A percentile compares a stretch with the other conserved stretches of the same genome.
Conservation (phyloP, 75 land plant species). For the Pinus taeda region DNA sequence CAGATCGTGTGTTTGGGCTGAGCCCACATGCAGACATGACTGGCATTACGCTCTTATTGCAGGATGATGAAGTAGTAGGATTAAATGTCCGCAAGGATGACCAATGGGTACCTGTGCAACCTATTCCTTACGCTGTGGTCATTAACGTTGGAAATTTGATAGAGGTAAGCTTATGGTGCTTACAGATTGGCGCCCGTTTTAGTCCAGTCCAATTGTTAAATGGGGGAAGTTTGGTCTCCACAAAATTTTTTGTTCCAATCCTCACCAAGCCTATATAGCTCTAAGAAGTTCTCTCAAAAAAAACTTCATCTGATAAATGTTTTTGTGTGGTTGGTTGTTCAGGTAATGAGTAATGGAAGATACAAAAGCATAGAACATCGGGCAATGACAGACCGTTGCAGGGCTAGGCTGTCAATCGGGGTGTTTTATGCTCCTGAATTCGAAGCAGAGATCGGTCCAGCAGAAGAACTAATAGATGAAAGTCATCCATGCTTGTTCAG, state of each 20-base stretch:
- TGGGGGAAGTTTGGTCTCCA: too few relatives aligned
- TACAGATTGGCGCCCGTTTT: not conserved
- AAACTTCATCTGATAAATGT: not conserved
- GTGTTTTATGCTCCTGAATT: conserved; percentile 32
- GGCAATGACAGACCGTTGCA: conserved; percentile 19
- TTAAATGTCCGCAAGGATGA: conserved; percentile 37
- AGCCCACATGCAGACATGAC: conserved; percentile 37
- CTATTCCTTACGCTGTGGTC: conserved; percentile 19
- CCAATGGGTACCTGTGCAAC: conserved; percentile 25
- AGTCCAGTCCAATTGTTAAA: too few relatives aligned
- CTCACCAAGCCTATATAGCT: too few relatives aligned
- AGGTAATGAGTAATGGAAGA: conserved; percentile 54
- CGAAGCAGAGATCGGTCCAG: conserved; percentile 36
- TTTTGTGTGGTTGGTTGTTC: not conserved
- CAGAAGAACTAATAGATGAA: conserved; percentile 11
- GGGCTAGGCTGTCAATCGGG: conserved; percentile 30
- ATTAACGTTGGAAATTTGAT: conserved; percentile 28
- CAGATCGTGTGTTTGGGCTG: conserved; percentile 43
- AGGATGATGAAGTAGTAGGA: conserved; percentile 34
- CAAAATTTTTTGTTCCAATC: too few relatives aligned
- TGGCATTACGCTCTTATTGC: conserved; percentile 28
- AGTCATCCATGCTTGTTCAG: conserved; percentile 24
- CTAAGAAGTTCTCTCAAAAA: too few relatives aligned
- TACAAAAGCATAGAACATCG: conserved; percentile 57
- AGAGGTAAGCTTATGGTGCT: conserved; percentile 11